Base-by-base conservation (phyloP, 1,139 yeast species). In the Nakaseomyces uthaithaninus region DNA sequence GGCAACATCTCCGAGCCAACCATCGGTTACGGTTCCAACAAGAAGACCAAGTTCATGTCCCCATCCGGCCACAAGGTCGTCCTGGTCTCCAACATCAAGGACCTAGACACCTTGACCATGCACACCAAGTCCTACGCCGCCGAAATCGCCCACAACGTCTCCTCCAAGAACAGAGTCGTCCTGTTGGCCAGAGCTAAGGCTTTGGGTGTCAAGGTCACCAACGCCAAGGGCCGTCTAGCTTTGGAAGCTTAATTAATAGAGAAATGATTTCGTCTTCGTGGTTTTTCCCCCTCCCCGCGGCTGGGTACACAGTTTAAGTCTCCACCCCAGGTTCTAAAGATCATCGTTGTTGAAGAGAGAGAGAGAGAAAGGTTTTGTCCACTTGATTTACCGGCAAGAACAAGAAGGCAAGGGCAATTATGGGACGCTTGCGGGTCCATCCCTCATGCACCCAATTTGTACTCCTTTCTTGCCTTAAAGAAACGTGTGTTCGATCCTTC, bases 1-100 rank as follows among this genome's bases (percentile, higher is more conserved):
- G 98, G 98, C 67, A 82, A 93, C 74, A 84, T 91, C 68, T 78
- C 91, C 66, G 94, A 89, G 80, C 99, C 99, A 78, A 89, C 84
- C 78, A 89, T 93, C 66, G 99, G 99, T 77, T 93, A 85, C 80
- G 97, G 98, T 74, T 87, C 97, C 64, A 87, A 91, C 95, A 91
- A 87, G 80, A 86, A 81, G 80, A 91, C 98, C 69, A 87, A 82
- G 75, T 86, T 80, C 80, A 68, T 91, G 77, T 74, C 77, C 68
- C 95, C 97, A 69, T 84, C 95, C 54, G 99, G 99, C 68, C 95
- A 84, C 94, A 91, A 87, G 80, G 81, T 85, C 64, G 84, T 82
- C 79, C 75, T 87, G 64, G 96, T 93, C 62, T 78, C 83, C 69
- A 93, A 93, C 85, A 66, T 80, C 56, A 77, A 77, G 69, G 98